Evolutionary conservation across 2,329 filamentous ascomycete species (phyloP).

Genomic region (Plenodomus biglobosus): DNA sequence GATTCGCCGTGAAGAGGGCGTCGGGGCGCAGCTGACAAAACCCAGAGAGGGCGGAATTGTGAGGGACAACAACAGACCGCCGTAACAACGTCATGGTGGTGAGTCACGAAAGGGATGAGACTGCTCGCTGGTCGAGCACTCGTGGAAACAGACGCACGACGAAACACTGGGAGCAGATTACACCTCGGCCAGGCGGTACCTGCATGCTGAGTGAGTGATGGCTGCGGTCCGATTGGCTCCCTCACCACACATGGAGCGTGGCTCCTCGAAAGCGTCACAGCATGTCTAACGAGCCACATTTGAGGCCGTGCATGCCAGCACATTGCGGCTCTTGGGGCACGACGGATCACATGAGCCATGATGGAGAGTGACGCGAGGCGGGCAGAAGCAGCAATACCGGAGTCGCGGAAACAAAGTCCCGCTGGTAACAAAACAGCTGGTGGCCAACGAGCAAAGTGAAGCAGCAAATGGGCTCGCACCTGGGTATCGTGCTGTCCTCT

Average conservation of each 20-base stretch:
- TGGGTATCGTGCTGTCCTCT: slow-evolving; percentile 13
- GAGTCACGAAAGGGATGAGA: slow-evolving; percentile 27
- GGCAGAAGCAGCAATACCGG: neutral
- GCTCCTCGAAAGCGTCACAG: slow-evolving; percentile 23
- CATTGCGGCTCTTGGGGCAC: slow-evolving; percentile 23
- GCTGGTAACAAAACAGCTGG: slow-evolving; percentile 8
- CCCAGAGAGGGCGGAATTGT: slow-evolving; percentile 9
- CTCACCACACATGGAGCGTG: slow-evolving; percentile 12
- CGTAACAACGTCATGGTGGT: neutral
- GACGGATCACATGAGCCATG: slow-evolving; percentile 18
- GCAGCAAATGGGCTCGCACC: slow-evolving; percentile 22
- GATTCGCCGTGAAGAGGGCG: slow-evolving; percentile 12
- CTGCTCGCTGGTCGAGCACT: slow-evolving; percentile 22
- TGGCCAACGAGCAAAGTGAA: slow-evolving; percentile 30
- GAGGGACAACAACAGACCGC: slow-evolving; percentile 8
- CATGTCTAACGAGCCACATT: slow-evolving; percentile 23
- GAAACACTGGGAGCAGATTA: slow-evolving; percentile 7
- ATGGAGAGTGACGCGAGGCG: neutral
- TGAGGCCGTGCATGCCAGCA: slow-evolving; percentile 24
- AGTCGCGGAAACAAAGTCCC: slow-evolving; percentile 2
- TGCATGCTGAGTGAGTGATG: slow-evolving; percentile 28
- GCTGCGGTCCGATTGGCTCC: slow-evolving; percentile 8
- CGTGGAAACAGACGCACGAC: slow-evolving; percentile 9
- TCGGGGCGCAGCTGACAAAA: slow-evolving; percentile 18
- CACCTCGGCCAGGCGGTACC: slow-evolving; percentile 20